phyloP scores from a whole-genome alignment of 2,329 filamentous ascomycete species.

The Tolypocladium album region DNA sequence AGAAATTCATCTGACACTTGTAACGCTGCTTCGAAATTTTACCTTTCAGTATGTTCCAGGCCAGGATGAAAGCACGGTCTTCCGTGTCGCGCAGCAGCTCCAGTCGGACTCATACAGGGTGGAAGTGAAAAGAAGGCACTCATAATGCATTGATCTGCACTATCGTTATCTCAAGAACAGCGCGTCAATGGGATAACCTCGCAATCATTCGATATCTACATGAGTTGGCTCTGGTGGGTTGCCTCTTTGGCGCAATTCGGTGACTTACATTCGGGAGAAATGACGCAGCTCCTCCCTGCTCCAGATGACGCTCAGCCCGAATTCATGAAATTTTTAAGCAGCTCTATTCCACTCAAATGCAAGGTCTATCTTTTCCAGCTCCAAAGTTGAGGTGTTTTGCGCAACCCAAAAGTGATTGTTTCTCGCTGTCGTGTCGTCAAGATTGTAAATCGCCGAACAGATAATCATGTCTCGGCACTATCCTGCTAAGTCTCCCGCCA shows the following conservation, averaged over 20 bases:
- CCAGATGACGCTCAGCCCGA: not conserved
- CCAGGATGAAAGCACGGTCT: not conserved
- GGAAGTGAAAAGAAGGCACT: not conserved
- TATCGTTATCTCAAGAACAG: not conserved
- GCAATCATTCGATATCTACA: not conserved
- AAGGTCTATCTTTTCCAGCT: too few species aligned
- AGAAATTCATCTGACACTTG: constrained; percentile 1
- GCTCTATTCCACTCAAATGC: too few species aligned
- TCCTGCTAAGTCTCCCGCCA: not conserved
- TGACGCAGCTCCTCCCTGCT: not conserved
- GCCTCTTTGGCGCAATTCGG: not conserved
- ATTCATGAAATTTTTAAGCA: too few species aligned
- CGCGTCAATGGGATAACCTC: not conserved
- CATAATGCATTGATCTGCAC: not conserved
- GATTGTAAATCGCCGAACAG: not conserved
- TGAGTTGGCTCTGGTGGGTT: not conserved
- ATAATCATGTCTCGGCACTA: too few species aligned
- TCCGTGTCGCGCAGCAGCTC: not conserved
- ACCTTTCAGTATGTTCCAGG: not conserved
- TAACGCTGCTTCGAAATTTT: not conserved
- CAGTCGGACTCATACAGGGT: not conserved
- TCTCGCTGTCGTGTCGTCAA: too few species aligned
- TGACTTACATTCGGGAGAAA: not conserved
- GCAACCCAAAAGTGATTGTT: too few species aligned
- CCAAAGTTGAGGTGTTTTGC: too few species aligned